Evolutionary conservation across 768 basidiomycete genomes (phyloP).

Genomic region (Saitozyma podzolica): DNA sequence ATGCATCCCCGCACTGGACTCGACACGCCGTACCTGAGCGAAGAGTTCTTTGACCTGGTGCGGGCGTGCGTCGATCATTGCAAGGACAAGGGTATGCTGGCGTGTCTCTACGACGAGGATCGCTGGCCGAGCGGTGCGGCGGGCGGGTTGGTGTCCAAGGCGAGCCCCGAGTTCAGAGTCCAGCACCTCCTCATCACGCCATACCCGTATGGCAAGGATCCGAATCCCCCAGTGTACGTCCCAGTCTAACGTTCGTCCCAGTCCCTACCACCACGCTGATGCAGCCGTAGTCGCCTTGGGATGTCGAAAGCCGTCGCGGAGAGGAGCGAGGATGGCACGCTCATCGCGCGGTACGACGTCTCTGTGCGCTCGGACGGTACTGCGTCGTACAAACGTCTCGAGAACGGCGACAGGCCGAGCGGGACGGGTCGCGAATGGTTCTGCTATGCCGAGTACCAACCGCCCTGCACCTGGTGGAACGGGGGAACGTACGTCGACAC

Average conservation of each 20-base stretch:
- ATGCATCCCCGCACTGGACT: slow-evolving; percentile 41
- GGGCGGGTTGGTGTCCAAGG: slow-evolving; percentile 32
- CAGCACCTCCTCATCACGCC: slow-evolving; percentile 34
- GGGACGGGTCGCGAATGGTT: slow-evolving; percentile 28
- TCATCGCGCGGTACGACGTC: slow-evolving; percentile 31
- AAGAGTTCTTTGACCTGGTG: slow-evolving; percentile 37
- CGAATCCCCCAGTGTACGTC: background rate
- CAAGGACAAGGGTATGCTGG: slow-evolving; percentile 38
- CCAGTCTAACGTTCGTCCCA: too few relatives aligned
- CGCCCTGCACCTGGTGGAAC: slow-evolving; percentile 19
- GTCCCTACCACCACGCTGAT: background rate
- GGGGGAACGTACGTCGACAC: slow-evolving; percentile 35
- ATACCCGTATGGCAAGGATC: slow-evolving; percentile 26
- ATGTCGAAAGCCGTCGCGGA: background rate
- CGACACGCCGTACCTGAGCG: slow-evolving; percentile 36
- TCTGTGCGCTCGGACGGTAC: slow-evolving; percentile 12
- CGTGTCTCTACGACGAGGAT: slow-evolving; percentile 31
- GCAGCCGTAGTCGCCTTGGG: too few relatives aligned
- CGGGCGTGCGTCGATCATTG: slow-evolving; percentile 25
- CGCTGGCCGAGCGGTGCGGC: slow-evolving; percentile 42
- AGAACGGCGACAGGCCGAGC: slow-evolving; percentile 1
- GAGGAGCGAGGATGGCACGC: slow-evolving; percentile 29
- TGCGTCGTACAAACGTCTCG: slow-evolving; percentile 17
- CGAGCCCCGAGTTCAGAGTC: slow-evolving; percentile 28
- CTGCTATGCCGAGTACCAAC: slow-evolving; percentile 29